Evolutionary conservation across 805 yeast genomes (phyloP).

Genomic region (Naumovozyma dairenensis): DNA sequence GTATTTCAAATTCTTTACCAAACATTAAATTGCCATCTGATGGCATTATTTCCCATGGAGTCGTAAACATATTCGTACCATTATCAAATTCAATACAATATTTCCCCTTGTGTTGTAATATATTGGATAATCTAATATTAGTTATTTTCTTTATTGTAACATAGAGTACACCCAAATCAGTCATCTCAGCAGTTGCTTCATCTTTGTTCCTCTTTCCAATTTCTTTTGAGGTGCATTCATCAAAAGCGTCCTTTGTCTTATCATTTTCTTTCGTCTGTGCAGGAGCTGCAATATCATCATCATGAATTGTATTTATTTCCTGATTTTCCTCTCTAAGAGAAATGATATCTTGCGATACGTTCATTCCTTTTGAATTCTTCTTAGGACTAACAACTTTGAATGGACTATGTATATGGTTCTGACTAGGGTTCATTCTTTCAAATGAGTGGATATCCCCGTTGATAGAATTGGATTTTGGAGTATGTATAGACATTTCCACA

Average conservation of each 20-base stretch:
- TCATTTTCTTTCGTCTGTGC: not conserved
- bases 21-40: slow-evolving; percentile 29
- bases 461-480: too few relatives aligned
- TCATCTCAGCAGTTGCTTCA: not conserved
- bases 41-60: slow-evolving; percentile 37
- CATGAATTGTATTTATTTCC: too few relatives aligned
- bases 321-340: too few relatives aligned
- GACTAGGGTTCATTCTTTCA: slow-evolving; percentile 2
- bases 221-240: too few relatives aligned
- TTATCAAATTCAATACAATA: slow-evolving; percentile 56
- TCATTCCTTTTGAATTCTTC: slow-evolving; percentile 1
- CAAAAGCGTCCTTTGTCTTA: not conserved
- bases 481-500: slow-evolving; percentile 1
- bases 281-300: too few relatives aligned
- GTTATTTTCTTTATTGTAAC: slow-evolving; percentile 39
- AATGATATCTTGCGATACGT: not conserved
- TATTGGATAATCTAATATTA: slow-evolving; percentile 39
- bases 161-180: slow-evolving; percentile 41
- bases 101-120: slow-evolving; percentile 36
- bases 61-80: slow-evolving; percentile 69
- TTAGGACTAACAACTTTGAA: slow-evolving; percentile 17
- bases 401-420: slow-evolving; percentile 20
- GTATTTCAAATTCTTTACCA: slow-evolving; percentile 65
- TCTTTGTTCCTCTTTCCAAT: not conserved
- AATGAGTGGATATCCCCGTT: slow-evolving; percentile 10